phyloP scores from a whole-genome alignment of 2,329 filamentous ascomycete genomes.

The Fusarium sp. region DNA sequence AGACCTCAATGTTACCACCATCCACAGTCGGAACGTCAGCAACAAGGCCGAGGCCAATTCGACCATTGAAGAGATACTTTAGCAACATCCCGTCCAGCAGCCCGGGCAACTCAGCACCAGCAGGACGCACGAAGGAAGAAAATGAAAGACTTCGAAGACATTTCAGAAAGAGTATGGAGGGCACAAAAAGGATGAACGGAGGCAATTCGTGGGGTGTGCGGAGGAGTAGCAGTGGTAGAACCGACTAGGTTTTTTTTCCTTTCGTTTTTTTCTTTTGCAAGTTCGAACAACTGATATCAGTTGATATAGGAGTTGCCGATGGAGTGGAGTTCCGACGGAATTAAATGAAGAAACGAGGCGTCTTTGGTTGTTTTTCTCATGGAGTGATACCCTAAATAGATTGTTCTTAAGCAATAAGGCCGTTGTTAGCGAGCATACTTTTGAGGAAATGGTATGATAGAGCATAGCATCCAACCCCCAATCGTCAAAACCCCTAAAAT shows the following conservation, averaged over 20 bases:
- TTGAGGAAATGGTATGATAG: neutral
- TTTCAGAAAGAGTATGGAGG: constrained; percentile 43
- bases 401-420: neutral
- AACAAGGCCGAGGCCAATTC: constrained; percentile 29
- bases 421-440: constrained; percentile 1
- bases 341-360: constrained; percentile 1
- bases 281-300: neutral
- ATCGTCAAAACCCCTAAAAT: neutral
- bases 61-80: constrained; percentile 43
- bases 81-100: constrained; percentile 33
- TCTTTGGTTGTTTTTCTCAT: constrained; percentile 15
- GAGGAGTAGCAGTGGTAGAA: constrained; percentile 37
- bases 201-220: constrained; percentile 3
- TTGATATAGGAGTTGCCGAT: neutral
- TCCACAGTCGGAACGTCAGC: constrained; percentile 32
- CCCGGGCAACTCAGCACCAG: constrained; percentile 24
- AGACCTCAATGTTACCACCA: constrained; percentile 37
- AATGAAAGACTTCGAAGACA: constrained; percentile 47
- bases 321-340: neutral
- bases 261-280: neutral
- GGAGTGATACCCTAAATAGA: constrained; percentile 29
- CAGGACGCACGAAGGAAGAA: constrained; percentile 41
- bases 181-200: constrained; percentile 23
- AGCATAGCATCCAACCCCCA: neutral
- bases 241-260: neutral